Evolutionary conservation across 805 yeast species (phyloP), one percentile per base, ranked within the genome.

Genomic region (Lipomyces yamanashiensis): DNA sequence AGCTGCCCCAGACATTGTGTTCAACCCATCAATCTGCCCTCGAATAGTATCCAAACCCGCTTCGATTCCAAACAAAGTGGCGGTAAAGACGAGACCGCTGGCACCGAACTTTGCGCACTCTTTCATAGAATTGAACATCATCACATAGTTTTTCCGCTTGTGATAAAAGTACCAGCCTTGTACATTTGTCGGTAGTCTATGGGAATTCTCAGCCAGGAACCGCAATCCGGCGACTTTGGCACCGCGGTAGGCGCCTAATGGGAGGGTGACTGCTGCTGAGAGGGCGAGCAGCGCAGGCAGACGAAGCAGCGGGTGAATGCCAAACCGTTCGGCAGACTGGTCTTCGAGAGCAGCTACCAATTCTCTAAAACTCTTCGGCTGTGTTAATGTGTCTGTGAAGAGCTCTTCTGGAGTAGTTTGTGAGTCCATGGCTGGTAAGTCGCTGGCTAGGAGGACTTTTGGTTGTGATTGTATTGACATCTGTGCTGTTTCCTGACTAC

Each of bases 81-180:
- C 49, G 15, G 56, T 37, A 34, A 66, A 66, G n/a, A 37, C 44
- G n/a, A 45, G 10, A n/a, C 54, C 40, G 21, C 55, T 43, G 23
- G 19, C n/a, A 13, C 62, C 44, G 43, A 55, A 60, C 49, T 28
- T 7, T 19, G 40, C 40, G 28, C 56, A 13, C 44, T 64, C 65
- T 10, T 41, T 53, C 61, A 84, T 75, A 0, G 89, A 90, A 34
- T 79, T 78, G 62, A 82, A 79, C 41, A 88, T 74, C 75, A 90
- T 84, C 37, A 87, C 88, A 74, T 89, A 88, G 75, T 89, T 88
- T 77, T 89, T 90, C 66, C 90, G 81, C 75, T 88, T 90, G 75
- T 90, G 95, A 75, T 90, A 90, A 73, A 87, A 88, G 72, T 88
- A 90, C 97, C 96, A 90, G 0, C 93, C 95, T 21, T 90, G 92